A percentile compares a stretch with the other conserved stretches of the same genome.
These are phyloP conservation scores for Ustilago sp. DNA, from an alignment of 1,284 basidiomycete species.

Conservation along the genomic window DNA sequence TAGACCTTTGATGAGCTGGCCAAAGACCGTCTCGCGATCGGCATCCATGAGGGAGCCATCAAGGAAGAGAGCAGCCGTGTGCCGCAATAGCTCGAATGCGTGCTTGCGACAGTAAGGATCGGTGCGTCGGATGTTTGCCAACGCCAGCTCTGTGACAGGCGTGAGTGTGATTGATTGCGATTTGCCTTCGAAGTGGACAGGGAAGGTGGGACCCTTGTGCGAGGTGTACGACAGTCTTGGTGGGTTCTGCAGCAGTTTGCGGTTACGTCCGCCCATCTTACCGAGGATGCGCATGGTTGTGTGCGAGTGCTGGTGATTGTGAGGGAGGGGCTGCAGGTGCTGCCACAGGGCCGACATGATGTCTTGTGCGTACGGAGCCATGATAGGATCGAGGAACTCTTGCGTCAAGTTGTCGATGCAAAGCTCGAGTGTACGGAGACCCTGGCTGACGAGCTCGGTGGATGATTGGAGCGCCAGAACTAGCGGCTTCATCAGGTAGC, in stretches of 20 bases:
- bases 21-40: conserved; percentile 82
- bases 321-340: conserved; percentile 85
- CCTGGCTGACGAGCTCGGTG: conserved; percentile 92
- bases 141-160: conserved; percentile 80
- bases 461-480: conserved; percentile 85
- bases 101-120: conserved; percentile 77
- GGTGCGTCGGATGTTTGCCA: conserved; percentile 76
- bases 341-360: conserved; percentile 83
- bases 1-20: conserved; percentile 77
- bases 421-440: conserved; percentile 94
- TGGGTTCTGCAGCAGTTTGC: conserved; percentile 81
- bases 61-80: conserved; percentile 79
- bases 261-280: conserved; percentile 94
- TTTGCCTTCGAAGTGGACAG: conserved; percentile 52
- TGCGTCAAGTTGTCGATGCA: conserved; percentile 99
- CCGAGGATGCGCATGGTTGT: conserved; percentile 96
- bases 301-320: conserved; percentile 90
- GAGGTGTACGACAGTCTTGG: conserved; percentile 78
- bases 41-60: conserved; percentile 74
- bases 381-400: conserved; percentile 96
- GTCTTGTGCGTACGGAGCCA: conserved; percentile 81
- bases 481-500: conserved; percentile 96
- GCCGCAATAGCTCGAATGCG: conserved; percentile 84
- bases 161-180: conserved; percentile 78
- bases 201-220: conserved; percentile 44